phyloP scores from a whole-genome alignment of 2,329 filamentous ascomycete species.

The Sarocladium strictum region DNA sequence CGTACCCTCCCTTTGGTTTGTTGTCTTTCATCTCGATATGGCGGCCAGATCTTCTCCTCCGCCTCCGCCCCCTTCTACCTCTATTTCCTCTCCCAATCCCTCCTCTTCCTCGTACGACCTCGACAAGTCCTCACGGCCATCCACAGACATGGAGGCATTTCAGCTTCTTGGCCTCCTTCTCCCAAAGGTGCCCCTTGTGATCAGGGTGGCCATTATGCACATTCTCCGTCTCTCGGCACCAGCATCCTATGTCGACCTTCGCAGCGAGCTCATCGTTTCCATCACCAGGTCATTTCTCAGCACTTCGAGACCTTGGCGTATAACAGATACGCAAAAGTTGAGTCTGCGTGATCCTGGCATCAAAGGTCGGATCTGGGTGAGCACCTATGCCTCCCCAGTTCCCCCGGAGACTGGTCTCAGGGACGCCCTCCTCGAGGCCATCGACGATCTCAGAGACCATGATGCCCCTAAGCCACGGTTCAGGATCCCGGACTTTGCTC shows the following conservation, averaged over 20 bases:
- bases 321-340: slow-evolving; percentile 59
- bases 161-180: slow-evolving; percentile 29
- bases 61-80: background rate
- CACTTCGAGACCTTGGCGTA: slow-evolving; percentile 36
- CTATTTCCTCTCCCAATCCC: background rate
- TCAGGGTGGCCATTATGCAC: slow-evolving; percentile 58
- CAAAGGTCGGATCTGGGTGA: slow-evolving; percentile 78
- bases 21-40: background rate
- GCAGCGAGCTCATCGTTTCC: slow-evolving; percentile 65
- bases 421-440: slow-evolving; percentile 51
- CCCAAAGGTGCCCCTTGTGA: slow-evolving; percentile 54
- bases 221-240: slow-evolving; percentile 62
- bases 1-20: background rate
- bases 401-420: slow-evolving; percentile 51
- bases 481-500: slow-evolving; percentile 43
- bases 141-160: slow-evolving; percentile 11
- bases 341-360: slow-evolving; percentile 59
- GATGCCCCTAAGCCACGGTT: slow-evolving; percentile 11
- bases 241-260: slow-evolving; percentile 71
- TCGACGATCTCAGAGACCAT: slow-evolving; percentile 28
- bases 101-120: background rate
- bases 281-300: slow-evolving; percentile 62
- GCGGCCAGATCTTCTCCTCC: background rate
- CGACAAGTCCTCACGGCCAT: background rate
- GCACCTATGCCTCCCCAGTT: slow-evolving; percentile 57